A percentile compares a stretch with the other conserved stretches of the same genome.
Evolutionary conservation across 129 eudicot genomes (phyloP).

Genomic region (Scalesia atractyloides): DNA sequence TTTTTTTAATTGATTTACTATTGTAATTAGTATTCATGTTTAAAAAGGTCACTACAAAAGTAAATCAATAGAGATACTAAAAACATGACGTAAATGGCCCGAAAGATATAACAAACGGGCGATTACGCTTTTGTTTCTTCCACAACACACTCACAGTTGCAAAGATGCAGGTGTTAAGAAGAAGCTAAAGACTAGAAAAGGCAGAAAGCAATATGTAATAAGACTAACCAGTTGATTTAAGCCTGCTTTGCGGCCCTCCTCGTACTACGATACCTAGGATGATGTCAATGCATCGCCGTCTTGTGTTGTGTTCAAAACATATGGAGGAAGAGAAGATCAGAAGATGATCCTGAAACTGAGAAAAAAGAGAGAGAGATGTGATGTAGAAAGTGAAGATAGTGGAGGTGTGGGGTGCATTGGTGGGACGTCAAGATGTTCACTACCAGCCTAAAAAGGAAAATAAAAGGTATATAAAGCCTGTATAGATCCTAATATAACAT

Average conservation of each 20-base stretch:
- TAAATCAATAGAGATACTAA: background rate
- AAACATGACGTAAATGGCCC: background rate
- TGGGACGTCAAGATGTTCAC: slow-evolving; percentile 24
- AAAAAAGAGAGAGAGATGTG: slow-evolving; percentile 11
- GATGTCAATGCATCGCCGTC: background rate
- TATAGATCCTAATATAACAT: slow-evolving; percentile 14
- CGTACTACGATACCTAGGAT: background rate
- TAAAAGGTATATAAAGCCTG: slow-evolving; percentile 11
- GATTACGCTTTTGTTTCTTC: background rate
- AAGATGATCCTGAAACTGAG: slow-evolving; percentile 12
- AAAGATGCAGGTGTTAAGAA: background rate
- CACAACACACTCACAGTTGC: background rate
- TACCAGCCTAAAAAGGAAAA: slow-evolving; percentile 24
- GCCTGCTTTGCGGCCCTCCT: slow-evolving; percentile 10
- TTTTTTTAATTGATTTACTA: background rate
- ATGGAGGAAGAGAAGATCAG: slow-evolving; percentile 11
- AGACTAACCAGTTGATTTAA: slow-evolving; percentile 21
- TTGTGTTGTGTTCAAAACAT: slow-evolving; percentile 14
- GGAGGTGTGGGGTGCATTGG: slow-evolving; percentile 21
- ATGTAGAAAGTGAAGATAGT: slow-evolving; percentile 25
- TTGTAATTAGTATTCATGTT: background rate
- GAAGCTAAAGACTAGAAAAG: background rate
- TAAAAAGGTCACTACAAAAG: background rate
- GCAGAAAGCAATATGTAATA: background rate
- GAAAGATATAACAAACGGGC: no score